Base-by-base conservation (phyloP, 345 rosid species). In the Brassica incana region DNA sequence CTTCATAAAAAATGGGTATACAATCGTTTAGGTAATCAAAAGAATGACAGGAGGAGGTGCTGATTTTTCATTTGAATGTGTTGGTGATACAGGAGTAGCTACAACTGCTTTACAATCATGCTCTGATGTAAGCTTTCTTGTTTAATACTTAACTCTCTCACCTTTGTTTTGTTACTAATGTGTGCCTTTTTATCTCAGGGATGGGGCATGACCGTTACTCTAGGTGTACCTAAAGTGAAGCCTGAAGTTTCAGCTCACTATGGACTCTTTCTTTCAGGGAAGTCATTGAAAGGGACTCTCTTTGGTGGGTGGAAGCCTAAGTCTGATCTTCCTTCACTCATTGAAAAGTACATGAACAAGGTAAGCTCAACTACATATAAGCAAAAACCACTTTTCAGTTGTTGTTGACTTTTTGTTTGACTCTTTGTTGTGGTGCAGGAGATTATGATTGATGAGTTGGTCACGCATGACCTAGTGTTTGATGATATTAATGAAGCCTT, bases 291-390 rank as follows among this genome's bases (percentile, higher is more conserved):
- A 87, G 99, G 99, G 48, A 80, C 97, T 70, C 81, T 92, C 43
- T 88, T 91, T 74, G 99, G 99, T 59, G 90, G 94, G 66, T 91
- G 97, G 94, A 95, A 85, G 71, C 99, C 97, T 30, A 95, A 95
- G 83, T 85, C 99, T 35, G 92, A 92, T 80, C 82, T 95, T 78
- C 97, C 99, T 66, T 86, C 88, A 35, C 75, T 92, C 77, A 87
- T 91, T 5, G 86, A 92, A 74, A 88, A 83, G 88, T 95, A 95
- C 73, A 77, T 90, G 84, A 91, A 91, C 40, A 87, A 90, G 93
- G 98, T 90, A 16, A 29, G 11, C 7, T 1, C 72, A 66, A 1
- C 18, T 58, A 1, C 35, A 35, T 58, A 20, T 1, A 59, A 12
- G 36, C 29, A 5, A 32, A 43, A 43, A 1, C 9, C 40, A 50